Conservation (phyloP, 441 rosid genomes). For the Euphorbia celastroides region DNA sequence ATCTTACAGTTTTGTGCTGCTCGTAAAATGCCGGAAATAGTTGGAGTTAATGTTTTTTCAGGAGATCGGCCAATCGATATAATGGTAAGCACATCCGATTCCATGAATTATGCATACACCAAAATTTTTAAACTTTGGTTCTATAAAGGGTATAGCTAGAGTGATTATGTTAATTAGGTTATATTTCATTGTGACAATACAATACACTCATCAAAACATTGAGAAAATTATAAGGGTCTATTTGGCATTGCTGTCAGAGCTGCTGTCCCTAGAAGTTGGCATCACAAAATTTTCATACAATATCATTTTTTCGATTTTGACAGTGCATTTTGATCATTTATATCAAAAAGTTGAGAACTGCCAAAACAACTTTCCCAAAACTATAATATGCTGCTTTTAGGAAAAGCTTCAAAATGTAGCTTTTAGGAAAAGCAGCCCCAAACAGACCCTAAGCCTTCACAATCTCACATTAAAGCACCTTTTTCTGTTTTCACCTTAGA, state of each 20-base stretch:
- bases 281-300: too few species aligned
- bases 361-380: too few species aligned
- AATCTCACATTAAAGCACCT: background rate
- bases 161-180: background rate
- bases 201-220: too few species aligned
- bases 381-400: too few species aligned
- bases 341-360: too few species aligned
- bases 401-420: too few species aligned
- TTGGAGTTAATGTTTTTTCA: slow-evolving; percentile 82
- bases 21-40: slow-evolving; percentile 63
- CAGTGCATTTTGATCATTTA: too few species aligned
- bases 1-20: slow-evolving; percentile 77
- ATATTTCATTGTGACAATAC: background rate
- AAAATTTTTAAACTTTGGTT: background rate
- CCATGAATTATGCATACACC: background rate
- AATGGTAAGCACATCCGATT: slow-evolving; percentile 36
- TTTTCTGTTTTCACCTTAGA: background rate
- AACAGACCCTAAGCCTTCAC: background rate
- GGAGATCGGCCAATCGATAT: slow-evolving; percentile 90
- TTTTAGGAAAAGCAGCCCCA: too few species aligned
- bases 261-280: too few species aligned
- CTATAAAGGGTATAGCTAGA: background rate
- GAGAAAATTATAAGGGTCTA: too few species aligned
- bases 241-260: too few species aligned
- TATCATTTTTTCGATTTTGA: too few species aligned